phyloP scores from a whole-genome alignment of 371 early-diverging fungal genomes.

The Umbelopsis sp. region DNA sequence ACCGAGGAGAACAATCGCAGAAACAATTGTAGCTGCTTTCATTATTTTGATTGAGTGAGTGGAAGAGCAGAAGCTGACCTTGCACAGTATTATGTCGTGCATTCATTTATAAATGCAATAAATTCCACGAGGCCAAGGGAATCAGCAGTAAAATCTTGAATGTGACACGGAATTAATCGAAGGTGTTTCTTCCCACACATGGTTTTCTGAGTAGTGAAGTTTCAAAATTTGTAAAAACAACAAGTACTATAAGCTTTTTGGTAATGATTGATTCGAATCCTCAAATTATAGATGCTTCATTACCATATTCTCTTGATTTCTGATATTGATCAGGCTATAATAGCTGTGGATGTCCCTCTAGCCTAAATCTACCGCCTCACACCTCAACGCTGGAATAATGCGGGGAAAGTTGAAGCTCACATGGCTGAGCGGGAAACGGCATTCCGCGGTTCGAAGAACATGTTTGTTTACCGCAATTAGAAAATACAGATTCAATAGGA shows the following conservation, averaged over 20 bases:
- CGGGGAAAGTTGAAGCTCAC: not conserved
- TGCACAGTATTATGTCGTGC: not conserved
- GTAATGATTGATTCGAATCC: no score
- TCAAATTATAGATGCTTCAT: no score
- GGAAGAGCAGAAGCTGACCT: not conserved
- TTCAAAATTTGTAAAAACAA: no score
- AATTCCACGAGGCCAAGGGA: not conserved
- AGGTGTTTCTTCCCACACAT: conserved; percentile 3
- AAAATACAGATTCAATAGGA: no score
- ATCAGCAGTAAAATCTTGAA: not conserved
- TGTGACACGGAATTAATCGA: not conserved
- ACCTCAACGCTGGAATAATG: not conserved
- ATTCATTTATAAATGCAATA: not conserved
- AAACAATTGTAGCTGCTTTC: not conserved
- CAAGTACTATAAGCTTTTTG: no score
- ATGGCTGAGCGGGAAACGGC: conserved; percentile 1
- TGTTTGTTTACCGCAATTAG: not conserved
- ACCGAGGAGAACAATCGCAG: not conserved
- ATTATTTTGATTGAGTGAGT: not conserved
- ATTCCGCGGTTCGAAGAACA: conserved; percentile 5
- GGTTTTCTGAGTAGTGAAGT: not conserved
- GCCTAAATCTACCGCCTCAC: not conserved
- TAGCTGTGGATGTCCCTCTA: not conserved
- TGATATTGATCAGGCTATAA: not conserved
- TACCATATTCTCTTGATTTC: no score